These are phyloP conservation scores for Chaetomium tenue DNA, from an alignment of 495 filamentous ascomycete species.

Conservation along the genomic window DNA sequence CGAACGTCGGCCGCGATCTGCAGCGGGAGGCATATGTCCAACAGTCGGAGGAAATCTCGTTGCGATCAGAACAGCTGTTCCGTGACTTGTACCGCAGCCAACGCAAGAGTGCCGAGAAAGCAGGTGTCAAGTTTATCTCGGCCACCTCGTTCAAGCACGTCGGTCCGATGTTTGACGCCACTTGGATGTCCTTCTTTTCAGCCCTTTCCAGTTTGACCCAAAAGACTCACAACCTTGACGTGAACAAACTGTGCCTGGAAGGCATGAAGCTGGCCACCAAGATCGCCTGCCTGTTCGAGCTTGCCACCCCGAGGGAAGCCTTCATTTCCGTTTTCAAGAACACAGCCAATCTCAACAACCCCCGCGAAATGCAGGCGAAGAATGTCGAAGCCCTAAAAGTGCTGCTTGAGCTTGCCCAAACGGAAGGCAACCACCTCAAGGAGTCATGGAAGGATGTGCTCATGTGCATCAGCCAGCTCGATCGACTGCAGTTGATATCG, in stretches of 20 bases:
- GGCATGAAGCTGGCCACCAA: constrained; percentile 90
- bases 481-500: constrained; percentile 91
- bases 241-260: constrained; percentile 88
- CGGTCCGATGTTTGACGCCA: constrained; percentile 98
- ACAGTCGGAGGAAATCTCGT: constrained; percentile 85
- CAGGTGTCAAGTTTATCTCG: constrained; percentile 76
- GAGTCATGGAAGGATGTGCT: constrained; percentile 93
- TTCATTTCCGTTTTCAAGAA: constrained; percentile 93
- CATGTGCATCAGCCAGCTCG: constrained; percentile 93
- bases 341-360: constrained; percentile 91
- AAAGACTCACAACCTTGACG: constrained; percentile 85
- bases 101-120: constrained; percentile 67
- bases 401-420: constrained; percentile 84
- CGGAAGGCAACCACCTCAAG: constrained; percentile 84
- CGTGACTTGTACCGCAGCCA: constrained; percentile 86
- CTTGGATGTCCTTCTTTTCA: constrained; percentile 98
- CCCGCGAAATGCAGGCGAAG: constrained; percentile 92
- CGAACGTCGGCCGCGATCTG: constrained; percentile 84
- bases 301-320: constrained; percentile 84
- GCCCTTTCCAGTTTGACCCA: constrained; percentile 88
- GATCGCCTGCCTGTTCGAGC: constrained; percentile 89
- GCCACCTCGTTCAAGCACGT: constrained; percentile 92
- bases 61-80: constrained; percentile 71
- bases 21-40: constrained; percentile 91
- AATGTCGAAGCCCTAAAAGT: constrained; percentile 92